These are phyloP conservation scores for Suhomyces terraborum DNA, from an alignment of 1,139 yeast species.

Conservation along the genomic window DNA sequence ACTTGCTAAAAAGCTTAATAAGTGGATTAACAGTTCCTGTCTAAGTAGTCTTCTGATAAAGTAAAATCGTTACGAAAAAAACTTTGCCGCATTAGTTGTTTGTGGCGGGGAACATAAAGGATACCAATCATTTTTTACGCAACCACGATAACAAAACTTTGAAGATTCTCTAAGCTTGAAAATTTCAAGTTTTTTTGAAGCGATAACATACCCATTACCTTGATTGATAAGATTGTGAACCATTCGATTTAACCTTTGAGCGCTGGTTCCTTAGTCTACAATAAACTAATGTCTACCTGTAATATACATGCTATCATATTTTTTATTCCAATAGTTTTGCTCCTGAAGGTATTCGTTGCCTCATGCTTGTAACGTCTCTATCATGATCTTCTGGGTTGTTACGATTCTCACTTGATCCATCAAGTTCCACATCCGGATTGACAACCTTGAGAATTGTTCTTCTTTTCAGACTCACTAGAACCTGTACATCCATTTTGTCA, in stretches of 20 bases:
- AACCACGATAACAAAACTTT: no score
- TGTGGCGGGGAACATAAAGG: constrained; percentile 3
- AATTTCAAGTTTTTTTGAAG: no score
- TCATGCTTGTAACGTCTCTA: constrained; percentile 11
- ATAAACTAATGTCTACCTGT: no score
- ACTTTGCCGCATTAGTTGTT: constrained; percentile 5
- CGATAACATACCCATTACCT: no score
- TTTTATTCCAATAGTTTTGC: constrained; percentile 16
- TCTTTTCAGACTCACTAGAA: constrained; percentile 70
- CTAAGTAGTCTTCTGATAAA: constrained; percentile 2
- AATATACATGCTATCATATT: background rate
- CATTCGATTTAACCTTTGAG: no score
- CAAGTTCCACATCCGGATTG: constrained; percentile 54
- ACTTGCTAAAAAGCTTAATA: background rate
- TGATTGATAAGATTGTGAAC: no score
- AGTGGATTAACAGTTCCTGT: constrained; percentile 1
- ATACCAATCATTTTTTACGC: background rate
- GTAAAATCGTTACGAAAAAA: constrained; percentile 6
- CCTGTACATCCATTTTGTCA: constrained; percentile 66
- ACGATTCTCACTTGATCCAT: constrained; percentile 16
- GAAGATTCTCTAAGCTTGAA: no score
- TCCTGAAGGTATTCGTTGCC: constrained; percentile 39
- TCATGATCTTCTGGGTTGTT: constrained; percentile 5
- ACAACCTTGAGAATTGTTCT: constrained; percentile 62
- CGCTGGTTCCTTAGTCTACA: no score